Evolutionary conservation across 176 grass and related monocot species (phyloP), one percentile per base, ranked within the genome.

Genomic region (Oryza nivara): DNA sequence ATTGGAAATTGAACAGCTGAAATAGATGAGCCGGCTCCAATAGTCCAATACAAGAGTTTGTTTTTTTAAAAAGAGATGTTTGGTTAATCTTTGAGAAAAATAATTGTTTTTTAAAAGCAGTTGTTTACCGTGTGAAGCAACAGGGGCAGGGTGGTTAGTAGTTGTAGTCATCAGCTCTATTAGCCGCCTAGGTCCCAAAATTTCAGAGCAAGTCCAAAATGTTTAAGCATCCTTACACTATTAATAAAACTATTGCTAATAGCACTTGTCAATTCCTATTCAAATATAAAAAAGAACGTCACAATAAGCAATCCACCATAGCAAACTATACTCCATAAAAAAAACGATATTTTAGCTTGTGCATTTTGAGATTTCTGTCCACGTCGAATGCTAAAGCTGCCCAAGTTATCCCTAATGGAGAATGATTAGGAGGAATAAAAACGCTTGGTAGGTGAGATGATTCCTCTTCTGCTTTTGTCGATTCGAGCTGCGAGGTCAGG

Each of bases 351-450:
- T 9, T 11, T n/a, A 13, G 67, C 11, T 6, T 72, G 1, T 69
- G 58, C 67, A 66, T 40, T 6, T 63, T 22, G 58, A 22, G 19
- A 23, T 63, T 58, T 67, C 58, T 5, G 70, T 67, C 67, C 22
- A 19, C 49, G 49, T 75, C 76, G 70, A 84, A 49, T 17, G 68
- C 68, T 68, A 13, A 72, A 80, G 70, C 47, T 85, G 49, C 75
- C 75, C 76, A 85, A 80, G 76, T 56, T 70, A 63, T 17, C 46
- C 20, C 19, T 11, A 49, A 70, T 30, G 72, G 54, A 16, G 74
- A 67, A 72, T 89, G 70, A 76, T 89, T 80, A 51, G 26, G 41
- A 61, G 47, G 86, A 83, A 72, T 1, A 75, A 44, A 72, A 74
- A 52, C 72, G 12, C 44, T 80, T 26, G 81, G 78, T 82, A 26